Evolutionary conservation across 2,329 filamentous ascomycete genomes (phyloP), one percentile per base, ranked within the genome.

Genomic region (Sphaceloma murrayae): DNA sequence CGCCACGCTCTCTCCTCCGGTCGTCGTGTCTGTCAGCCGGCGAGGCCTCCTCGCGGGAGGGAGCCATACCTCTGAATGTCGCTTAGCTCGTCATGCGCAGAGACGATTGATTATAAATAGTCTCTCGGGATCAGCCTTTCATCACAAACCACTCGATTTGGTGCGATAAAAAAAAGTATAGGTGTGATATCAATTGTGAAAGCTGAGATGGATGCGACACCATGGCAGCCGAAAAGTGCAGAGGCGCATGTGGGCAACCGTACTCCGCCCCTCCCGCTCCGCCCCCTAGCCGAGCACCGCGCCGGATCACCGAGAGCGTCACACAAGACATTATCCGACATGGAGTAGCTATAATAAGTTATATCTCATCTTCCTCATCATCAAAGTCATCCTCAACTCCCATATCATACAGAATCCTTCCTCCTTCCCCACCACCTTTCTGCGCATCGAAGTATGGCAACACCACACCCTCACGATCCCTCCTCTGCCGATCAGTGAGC

Each of bases 401-500:
- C 84, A 96, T 94, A 54, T 96, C 89, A 61, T 98, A 98, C 56
- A 98, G 59, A 52, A 98, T 98, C 49, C 89, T 74, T 0, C 91
- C 91, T 3, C 91, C 89, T 56, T 94, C 86, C 0, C 88, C 88
- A 0, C 77, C 68, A 3, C 73, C 75, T 43, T 78, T 85, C 71
- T 98, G 91, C 17, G 91, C 91, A 67, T 98, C 91, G 63, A 93
- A 95, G 61, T 98, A 96, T 11, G 91, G 91, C 62, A 96, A 61
- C 30, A 96, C 84, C 6, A 98, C 85, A 0, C 83, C 85, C 56
- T 95, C 89, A 18, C 91, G 70, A 40, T 94, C 89, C 51, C 74
- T 72, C 54, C 83, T 75, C 67, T 98, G 91, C 67, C 91, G 87
- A 48, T 94, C 89, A 13, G 89, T 96, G 48, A 98, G 67, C 0